phyloP scores from a whole-genome alignment of 495 filamentous ascomycete genomes.

The Polyplosphaeria fusca region DNA sequence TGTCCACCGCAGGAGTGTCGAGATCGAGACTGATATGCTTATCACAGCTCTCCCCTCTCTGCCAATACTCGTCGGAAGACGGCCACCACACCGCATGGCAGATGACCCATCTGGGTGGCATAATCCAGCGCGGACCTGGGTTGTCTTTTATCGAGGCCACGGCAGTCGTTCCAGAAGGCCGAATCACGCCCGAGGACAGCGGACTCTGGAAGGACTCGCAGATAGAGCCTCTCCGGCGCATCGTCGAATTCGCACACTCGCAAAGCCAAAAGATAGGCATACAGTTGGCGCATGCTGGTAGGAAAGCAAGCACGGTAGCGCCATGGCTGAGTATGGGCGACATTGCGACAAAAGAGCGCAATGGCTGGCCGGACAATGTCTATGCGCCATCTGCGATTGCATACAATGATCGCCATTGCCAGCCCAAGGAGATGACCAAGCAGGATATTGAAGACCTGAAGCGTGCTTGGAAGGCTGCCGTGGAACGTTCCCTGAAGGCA shows the following conservation, averaged over 20 bases:
- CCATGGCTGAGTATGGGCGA: slow-evolving; percentile 56
- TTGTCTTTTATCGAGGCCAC: slow-evolving; percentile 69
- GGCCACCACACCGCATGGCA: slow-evolving; percentile 72
- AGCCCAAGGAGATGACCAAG: slow-evolving; percentile 57
- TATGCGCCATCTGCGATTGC: slow-evolving; percentile 54
- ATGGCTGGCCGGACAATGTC: slow-evolving; percentile 68
- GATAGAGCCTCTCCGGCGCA: slow-evolving; percentile 58
- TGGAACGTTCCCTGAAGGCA: slow-evolving; percentile 58
- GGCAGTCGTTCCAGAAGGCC: slow-evolving; percentile 62
- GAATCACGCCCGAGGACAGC: slow-evolving; percentile 66
- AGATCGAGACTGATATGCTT: background rate
- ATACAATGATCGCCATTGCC: slow-evolving; percentile 47
- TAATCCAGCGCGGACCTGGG: slow-evolving; percentile 60
- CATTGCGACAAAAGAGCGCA: slow-evolving; percentile 46
- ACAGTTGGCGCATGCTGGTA: slow-evolving; percentile 71
- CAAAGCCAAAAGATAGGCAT: slow-evolving; percentile 68
- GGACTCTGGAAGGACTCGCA: slow-evolving; percentile 72
- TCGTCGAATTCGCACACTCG: slow-evolving; percentile 58
- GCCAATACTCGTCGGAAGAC: slow-evolving; percentile 65
- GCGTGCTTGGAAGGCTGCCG: slow-evolving; percentile 57
- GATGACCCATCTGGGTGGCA: slow-evolving; percentile 60
- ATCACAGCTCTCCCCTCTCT: slow-evolving; percentile 54
- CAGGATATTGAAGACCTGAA: slow-evolving; percentile 63
- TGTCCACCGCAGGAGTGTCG: background rate
- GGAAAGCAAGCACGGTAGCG: slow-evolving; percentile 63